Base-by-base conservation (phyloP, 345 rosid species). In the Cardamine resedifolia region DNA sequence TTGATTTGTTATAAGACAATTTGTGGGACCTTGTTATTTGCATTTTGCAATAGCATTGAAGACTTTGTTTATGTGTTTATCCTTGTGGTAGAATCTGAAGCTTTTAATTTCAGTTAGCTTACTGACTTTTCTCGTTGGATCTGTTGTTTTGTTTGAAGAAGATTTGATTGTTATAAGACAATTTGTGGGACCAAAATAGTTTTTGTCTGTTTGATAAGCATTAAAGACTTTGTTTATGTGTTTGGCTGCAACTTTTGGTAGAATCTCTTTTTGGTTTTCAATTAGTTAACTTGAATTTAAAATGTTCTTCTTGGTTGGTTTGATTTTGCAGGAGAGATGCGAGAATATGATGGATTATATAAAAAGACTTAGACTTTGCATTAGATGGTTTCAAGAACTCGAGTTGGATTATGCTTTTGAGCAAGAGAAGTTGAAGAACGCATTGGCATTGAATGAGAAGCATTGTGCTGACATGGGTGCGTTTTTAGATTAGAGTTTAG, bases 351-450 rank as follows among this genome's bases (percentile, higher is more conserved):
- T 85, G 87, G 97, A 91, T 48, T 95, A 95, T 60, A 91, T 95
- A 36, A 90, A 83, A 79, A 86, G 96, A 81, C 84, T 95, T 70
- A 83, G 97, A 84, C 93, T 88, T 55, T 95, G 99, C 78, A 81
- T 95, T 60, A 95, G 80, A 81, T 95, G 99, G 99, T 90, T 91
- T 80, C 99, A 90, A 85, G 97, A 95, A 77, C 87, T 88, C 5
- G 99, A 95, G 80, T 84, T 85, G 48, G 86, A 81, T 73, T 91
- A 88, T 43, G 88, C 91, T 24, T 87, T 83, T 59, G 96, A 95
- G 81, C 97, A 85, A 68, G 96, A 89, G 79, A 88, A 83, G 74
- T 77, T 95, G 79, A 85, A 82, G 75, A 85, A 66, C 77, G 85
- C 85, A 7, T 74, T 90, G 86, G 89, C 87, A 70, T 61, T 80